Conservation (phyloP, 306 rosid species). For the Dryas drummondii region DNA sequence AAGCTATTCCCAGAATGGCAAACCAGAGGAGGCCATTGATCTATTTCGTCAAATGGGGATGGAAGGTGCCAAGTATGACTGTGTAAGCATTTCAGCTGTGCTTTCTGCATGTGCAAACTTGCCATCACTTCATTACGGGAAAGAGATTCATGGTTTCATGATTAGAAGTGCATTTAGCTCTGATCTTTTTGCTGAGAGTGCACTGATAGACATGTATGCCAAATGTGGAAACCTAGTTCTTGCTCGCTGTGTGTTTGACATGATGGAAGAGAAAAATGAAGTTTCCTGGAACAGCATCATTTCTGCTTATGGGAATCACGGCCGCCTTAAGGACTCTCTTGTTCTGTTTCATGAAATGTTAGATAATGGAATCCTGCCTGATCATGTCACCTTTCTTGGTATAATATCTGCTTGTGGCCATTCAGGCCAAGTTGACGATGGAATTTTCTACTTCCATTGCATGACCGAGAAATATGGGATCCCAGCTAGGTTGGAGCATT, state of each 20-base stretch:
- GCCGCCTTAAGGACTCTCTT: conserved; percentile 51
- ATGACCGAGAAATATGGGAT: conserved; percentile 62
- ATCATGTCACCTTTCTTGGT: conserved; percentile 80
- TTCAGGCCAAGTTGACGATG: conserved; percentile 63
- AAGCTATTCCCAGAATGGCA: conserved; percentile 65
- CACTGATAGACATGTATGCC: conserved; percentile 75
- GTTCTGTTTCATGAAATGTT: conserved; percentile 56
- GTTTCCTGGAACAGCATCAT: conserved; percentile 84
- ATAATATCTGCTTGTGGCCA: conserved; percentile 84
- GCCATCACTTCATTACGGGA: conserved; percentile 63
- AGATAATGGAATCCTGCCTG: conserved; percentile 56
- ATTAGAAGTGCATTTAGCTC: conserved; percentile 42
- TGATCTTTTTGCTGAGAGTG: conserved; percentile 57
- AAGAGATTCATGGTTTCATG: conserved; percentile 60
- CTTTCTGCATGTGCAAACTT: conserved; percentile 68
- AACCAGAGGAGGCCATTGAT: conserved; percentile 61
- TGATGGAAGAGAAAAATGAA: conserved; percentile 59
- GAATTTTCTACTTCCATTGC: conserved; percentile 53
- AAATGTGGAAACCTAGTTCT: conserved; percentile 68
- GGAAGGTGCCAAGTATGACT: conserved; percentile 49
- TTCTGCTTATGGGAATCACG: conserved; percentile 72
- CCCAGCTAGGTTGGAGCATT: conserved; percentile 70
- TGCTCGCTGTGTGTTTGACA: conserved; percentile 57
- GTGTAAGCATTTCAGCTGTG: conserved; percentile 60
- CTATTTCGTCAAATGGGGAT: conserved; percentile 65